phyloP scores from a whole-genome alignment of 202 grass and related monocot species.

The Dendrocalamus latiflorus region DNA sequence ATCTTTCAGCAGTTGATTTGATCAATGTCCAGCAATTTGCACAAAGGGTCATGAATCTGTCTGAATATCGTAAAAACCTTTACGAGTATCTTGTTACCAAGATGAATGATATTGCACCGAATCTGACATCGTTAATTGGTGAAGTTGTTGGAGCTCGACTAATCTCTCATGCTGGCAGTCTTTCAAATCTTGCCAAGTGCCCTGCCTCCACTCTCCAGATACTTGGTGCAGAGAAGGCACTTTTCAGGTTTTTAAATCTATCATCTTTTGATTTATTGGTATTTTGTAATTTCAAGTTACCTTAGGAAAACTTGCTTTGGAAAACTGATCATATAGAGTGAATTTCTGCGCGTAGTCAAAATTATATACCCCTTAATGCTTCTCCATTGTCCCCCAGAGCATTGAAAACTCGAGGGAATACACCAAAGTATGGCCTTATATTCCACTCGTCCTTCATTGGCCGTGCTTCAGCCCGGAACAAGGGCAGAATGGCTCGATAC shows the following conservation, averaged over 20 bases:
- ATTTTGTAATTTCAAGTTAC: background rate
- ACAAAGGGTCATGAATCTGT: slow-evolving; percentile 85
- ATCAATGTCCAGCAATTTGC: slow-evolving; percentile 91
- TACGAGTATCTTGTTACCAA: slow-evolving; percentile 94
- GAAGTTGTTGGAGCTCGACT: slow-evolving; percentile 82
- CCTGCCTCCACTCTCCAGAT: slow-evolving; percentile 86
- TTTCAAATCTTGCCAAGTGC: slow-evolving; percentile 86
- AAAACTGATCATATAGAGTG: background rate
- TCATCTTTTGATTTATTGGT: background rate
- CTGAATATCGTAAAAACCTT: slow-evolving; percentile 84
- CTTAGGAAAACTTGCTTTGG: background rate
- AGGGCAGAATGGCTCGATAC: slow-evolving; percentile 90
- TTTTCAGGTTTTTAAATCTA: slow-evolving; percentile 62
- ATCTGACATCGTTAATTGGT: slow-evolving; percentile 71
- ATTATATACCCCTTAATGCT: background rate
- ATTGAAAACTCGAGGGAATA: too few species aligned
- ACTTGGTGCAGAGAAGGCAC: slow-evolving; percentile 89
- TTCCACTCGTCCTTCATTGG: too few species aligned
- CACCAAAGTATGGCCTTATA: too few species aligned
- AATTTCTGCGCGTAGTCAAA: background rate
- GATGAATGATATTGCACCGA: too few species aligned
- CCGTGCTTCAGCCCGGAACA: too few species aligned
- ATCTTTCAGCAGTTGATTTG: slow-evolving; percentile 76
- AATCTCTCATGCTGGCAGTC: slow-evolving; percentile 92
- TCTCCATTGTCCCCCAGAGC: slow-evolving; percentile 45